Base-by-base conservation (phyloP, 106 monocot species). In the Xerophyta viscosa region DNA sequence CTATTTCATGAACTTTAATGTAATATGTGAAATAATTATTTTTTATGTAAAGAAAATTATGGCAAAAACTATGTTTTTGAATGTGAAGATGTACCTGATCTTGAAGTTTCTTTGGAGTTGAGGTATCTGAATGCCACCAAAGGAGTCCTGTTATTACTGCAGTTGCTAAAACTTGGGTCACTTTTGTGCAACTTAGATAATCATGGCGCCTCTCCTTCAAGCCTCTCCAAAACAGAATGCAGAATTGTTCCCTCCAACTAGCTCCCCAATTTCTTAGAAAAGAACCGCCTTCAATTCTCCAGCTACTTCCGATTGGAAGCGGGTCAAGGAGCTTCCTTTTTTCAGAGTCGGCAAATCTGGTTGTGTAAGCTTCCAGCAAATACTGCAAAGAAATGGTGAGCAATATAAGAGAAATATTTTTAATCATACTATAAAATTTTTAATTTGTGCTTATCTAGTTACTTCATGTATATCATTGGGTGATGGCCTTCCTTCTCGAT, bases 201-300 rank as follows among this genome's bases (percentile, higher is more conserved):
- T 92, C 91, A 58, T 92, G 91, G 21, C 79, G 61, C 66, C 86
- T 75, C 73, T 92, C 86, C 31, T 86, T 86, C 11, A 86, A 31
- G 14, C 91, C 91, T 66, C 91, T 86, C 13, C 65, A 68, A 48
- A 86, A 76, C 24, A 92, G 61, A 46, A 86, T 86, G 11, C 43
- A 59, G 50, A 71, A 92, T 41, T 92, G 91, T 56, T 92, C 63
- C 58, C 79, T 58, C 91, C 91, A 92, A 62, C 62, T 69, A 46
- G 86, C 70, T 63, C 81, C 90, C 91, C 91, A 92, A 18, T 92
- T 82, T 73, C 91, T 75, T 23, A 48, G 25, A 68, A 56, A 0
- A 81, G 22, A 6, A 63, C 74, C 3, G 62, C 75, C 61, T 85
- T 81, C 46, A 81, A 4, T 49, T 77, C 85, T 24, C 81, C 81